A percentile compares a stretch with the other conserved stretches of the same genome.
Evolutionary conservation across 768 basidiomycete species (phyloP).

Genomic region (Cystobasidium ongulense): DNA sequence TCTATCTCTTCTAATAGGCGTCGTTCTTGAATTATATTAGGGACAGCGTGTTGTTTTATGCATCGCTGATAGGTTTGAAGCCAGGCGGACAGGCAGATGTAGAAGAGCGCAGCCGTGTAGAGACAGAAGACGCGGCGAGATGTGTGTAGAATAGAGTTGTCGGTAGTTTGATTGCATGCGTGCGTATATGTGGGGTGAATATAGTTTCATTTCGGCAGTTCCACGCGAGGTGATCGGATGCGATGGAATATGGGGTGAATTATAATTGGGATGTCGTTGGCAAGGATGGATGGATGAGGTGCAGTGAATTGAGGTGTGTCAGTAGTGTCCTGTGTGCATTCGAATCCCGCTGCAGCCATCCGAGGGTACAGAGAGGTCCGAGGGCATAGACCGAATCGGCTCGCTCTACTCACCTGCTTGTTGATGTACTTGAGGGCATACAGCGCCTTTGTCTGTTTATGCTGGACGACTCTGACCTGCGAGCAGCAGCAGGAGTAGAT

Average conservation of each 20-base stretch:
- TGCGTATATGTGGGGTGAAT: background rate
- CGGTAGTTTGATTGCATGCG: background rate
- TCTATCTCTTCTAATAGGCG: conserved; percentile 80
- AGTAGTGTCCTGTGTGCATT: background rate
- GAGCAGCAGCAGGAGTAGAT: conserved; percentile 19
- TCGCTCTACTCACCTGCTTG: conserved; percentile 52
- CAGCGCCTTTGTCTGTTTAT: conserved; percentile 79
- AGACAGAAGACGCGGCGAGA: background rate
- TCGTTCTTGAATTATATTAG: conserved; percentile 88
- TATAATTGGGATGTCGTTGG: background rate
- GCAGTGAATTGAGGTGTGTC: background rate
- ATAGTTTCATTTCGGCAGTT: too few species aligned
- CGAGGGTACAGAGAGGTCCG: background rate
- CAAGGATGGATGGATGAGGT: too few species aligned
- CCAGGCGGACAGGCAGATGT: background rate
- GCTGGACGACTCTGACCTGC: conserved; percentile 92
- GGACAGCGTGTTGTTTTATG: conserved; percentile 80
- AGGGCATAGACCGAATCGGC: too few species aligned
- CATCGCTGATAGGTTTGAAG: conserved; percentile 46
- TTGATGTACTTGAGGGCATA: conserved; percentile 98
- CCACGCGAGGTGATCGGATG: background rate
- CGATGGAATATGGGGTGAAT: background rate
- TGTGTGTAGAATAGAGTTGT: background rate
- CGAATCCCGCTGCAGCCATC: background rate
- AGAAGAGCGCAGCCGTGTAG: background rate